Evolutionary conservation across 1,284 basidiomycete genomes (phyloP).

Genomic region (Cutaneotrichosporon sp.): DNA sequence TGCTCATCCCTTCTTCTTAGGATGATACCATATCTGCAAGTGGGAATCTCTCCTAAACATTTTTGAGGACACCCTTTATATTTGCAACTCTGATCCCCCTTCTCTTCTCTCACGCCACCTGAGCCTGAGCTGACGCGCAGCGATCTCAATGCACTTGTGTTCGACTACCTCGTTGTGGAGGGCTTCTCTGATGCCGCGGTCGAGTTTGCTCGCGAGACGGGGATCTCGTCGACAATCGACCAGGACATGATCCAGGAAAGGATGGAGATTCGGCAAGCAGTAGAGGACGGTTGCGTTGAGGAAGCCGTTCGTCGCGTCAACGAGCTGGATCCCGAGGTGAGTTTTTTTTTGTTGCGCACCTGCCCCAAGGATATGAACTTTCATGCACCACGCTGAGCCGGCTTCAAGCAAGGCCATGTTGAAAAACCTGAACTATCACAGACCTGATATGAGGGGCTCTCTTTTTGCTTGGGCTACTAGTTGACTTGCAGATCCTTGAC

Average conservation of each 20-base stretch:
- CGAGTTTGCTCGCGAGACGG: constrained; percentile 86
- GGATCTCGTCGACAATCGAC: constrained; percentile 66
- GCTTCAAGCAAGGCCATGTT: constrained; percentile 50
- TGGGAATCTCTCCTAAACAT: constrained; percentile 63
- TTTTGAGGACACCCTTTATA: constrained; percentile 55
- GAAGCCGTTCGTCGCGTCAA: constrained; percentile 91
- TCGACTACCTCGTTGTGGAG: constrained; percentile 97
- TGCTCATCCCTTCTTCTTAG: constrained; percentile 28
- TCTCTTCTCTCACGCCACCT: not conserved
- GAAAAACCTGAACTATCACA: constrained; percentile 52
- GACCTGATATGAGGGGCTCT: constrained; percentile 55
- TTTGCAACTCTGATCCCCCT: constrained; percentile 54
- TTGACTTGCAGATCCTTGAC: constrained; percentile 77
- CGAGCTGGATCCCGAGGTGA: constrained; percentile 93
- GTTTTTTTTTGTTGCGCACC: constrained; percentile 46
- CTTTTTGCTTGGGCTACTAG: constrained; percentile 22
- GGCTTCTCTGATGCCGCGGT: constrained; percentile 95
- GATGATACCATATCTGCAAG: constrained; percentile 58
- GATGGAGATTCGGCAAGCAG: constrained; percentile 88
- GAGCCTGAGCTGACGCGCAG: constrained; percentile 53
- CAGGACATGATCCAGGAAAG: constrained; percentile 88
- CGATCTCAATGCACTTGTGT: constrained; percentile 91
- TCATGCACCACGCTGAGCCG: constrained; percentile 99
- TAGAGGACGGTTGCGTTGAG: constrained; percentile 91
- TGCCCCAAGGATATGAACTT: constrained; percentile 69